phyloP scores from a whole-genome alignment of 257 asterid species.

The Eustoma russellianum region DNA sequence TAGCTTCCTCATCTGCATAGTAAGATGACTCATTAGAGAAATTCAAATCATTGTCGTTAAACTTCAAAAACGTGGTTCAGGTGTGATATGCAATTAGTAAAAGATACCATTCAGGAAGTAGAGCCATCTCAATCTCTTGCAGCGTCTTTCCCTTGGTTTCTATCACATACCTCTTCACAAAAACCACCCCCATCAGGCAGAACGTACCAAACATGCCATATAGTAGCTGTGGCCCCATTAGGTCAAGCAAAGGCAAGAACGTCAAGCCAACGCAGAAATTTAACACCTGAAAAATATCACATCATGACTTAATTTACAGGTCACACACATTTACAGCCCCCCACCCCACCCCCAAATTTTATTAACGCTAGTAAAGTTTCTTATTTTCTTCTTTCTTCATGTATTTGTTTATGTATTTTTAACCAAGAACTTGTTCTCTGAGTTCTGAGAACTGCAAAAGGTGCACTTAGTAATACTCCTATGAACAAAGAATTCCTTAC shows the following conservation, averaged over 20 bases:
- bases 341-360: too few relatives aligned
- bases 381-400: not conserved
- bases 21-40: not conserved
- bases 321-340: not conserved
- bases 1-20: constrained; percentile 6
- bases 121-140: constrained; percentile 92
- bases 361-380: too few relatives aligned
- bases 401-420: not conserved
- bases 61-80: not conserved
- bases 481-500: constrained; percentile 29
- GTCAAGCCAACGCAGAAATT: constrained; percentile 80
- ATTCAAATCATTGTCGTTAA: not conserved
- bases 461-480: not conserved
- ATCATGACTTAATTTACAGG: not conserved
- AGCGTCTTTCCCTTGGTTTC: constrained; percentile 93
- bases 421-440: not conserved
- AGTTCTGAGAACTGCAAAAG: not conserved
- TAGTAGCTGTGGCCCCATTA: constrained; percentile 60
- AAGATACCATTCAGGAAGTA: constrained; percentile 39
- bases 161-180: constrained; percentile 64
- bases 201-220: constrained; percentile 59
- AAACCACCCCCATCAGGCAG: constrained; percentile 65
- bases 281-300: constrained; percentile 36
- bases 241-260: constrained; percentile 79
- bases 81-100: too few relatives aligned